phyloP scores from a whole-genome alignment of 73 alveolate genomes.

The Uronychia setigera region DNA sequence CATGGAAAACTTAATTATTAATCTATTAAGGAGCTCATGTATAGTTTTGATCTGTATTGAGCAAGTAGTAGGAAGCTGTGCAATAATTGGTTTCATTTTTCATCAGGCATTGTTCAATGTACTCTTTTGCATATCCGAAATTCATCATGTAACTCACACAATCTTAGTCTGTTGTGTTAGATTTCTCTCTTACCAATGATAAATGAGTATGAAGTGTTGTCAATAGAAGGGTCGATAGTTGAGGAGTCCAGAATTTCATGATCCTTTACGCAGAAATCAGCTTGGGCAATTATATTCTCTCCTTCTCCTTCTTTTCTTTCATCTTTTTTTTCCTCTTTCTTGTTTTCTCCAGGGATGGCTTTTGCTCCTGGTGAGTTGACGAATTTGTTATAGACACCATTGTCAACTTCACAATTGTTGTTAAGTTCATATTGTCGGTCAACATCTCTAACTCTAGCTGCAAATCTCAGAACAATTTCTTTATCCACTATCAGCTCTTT shows the following conservation, averaged over 20 bases:
- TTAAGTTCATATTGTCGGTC: slow-evolving; percentile 79
- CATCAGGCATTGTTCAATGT: slow-evolving; percentile 19
- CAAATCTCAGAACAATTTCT: slow-evolving; percentile 55
- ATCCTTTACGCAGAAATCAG: neutral
- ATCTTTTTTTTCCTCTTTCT: neutral
- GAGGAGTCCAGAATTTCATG: neutral
- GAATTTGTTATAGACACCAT: slow-evolving; percentile 67
- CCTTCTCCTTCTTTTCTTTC: neutral
- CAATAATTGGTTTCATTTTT: slow-evolving; percentile 56
- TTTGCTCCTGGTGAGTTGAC: neutral
- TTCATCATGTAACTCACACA: slow-evolving; percentile 21
- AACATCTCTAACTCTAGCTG: slow-evolving; percentile 68
- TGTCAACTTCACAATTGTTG: slow-evolving; percentile 83
- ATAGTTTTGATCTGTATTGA: slow-evolving; percentile 35
- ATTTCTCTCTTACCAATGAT: neutral
- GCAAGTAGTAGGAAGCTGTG: slow-evolving; percentile 50
- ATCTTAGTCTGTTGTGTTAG: slow-evolving; percentile 7
- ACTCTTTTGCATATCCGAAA: slow-evolving; percentile 51
- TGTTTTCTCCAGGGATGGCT: neutral
- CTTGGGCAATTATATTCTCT: neutral
- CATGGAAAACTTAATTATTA: too few relatives aligned
- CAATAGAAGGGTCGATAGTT: neutral
- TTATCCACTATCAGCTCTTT: slow-evolving; percentile 23
- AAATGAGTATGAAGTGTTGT: neutral
- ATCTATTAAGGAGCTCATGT: too few relatives aligned